Conservation (phyloP, 176 grass and related monocot genomes). For the Triticum monococcum region DNA sequence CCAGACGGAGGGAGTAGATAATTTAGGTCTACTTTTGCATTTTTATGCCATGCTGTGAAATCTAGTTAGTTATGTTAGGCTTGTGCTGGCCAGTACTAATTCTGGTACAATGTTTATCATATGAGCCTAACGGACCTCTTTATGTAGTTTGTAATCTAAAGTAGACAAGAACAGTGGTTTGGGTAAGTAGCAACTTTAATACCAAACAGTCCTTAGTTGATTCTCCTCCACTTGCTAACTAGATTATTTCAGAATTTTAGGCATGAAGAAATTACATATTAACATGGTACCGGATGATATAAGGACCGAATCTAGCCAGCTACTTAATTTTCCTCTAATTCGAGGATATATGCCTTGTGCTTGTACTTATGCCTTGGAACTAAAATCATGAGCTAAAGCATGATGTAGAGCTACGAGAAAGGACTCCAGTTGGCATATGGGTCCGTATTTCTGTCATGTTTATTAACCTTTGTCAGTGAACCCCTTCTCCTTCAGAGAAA, state of each 20-base stretch:
- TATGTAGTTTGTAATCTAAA: background rate
- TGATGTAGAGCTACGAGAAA: slow-evolving; percentile 3
- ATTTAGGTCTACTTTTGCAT: background rate
- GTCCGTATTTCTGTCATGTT: background rate
- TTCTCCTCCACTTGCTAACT: background rate
- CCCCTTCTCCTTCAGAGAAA: background rate
- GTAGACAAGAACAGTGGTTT: background rate
- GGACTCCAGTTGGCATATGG: background rate
- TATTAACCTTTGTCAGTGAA: slow-evolving; percentile 14
- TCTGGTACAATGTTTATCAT: background rate
- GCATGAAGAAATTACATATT: background rate
- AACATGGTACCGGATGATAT: background rate
- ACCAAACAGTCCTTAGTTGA: background rate
- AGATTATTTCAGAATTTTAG: background rate
- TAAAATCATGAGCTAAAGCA: background rate
- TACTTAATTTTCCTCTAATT: slow-evolving; percentile 5
- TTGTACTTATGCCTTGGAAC: background rate
- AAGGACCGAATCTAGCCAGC: background rate
- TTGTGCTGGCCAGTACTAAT: background rate
- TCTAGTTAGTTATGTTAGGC: background rate
- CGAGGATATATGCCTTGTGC: background rate
- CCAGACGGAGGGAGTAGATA: background rate
- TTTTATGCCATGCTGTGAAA: background rate
- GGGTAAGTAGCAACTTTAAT: background rate
- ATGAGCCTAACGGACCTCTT: background rate